A percentile compares a stretch with the other conserved stretches of the same genome.
Conservation (phyloP, 139 green algal genomes). For the Nannochloris sp. region DNA sequence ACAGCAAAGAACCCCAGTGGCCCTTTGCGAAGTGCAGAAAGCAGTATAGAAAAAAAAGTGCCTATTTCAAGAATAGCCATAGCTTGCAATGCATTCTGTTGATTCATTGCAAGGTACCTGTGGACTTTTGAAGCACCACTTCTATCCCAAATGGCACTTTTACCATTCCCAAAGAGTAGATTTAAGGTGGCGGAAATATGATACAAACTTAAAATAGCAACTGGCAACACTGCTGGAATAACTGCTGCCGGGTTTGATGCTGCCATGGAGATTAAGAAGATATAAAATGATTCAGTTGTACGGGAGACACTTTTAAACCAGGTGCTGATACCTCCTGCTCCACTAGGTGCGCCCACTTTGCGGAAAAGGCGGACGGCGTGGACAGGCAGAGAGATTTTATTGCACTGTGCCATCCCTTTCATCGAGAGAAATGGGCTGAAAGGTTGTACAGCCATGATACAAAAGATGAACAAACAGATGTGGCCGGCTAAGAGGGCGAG, state of each 20-base stretch:
- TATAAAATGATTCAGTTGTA: neutral
- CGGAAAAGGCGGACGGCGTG: too few species aligned
- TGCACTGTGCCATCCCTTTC: neutral
- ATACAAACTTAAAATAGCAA: neutral
- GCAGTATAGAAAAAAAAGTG: conserved; percentile 5
- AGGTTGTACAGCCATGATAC: neutral
- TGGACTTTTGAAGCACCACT: neutral
- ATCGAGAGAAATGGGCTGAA: neutral
- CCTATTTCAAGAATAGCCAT: neutral
- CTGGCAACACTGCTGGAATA: neutral
- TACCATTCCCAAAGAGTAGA: neutral
- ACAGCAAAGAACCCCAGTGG: conserved; percentile 1
- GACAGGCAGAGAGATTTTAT: neutral
- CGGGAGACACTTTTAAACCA: neutral
- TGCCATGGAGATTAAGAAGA: neutral
- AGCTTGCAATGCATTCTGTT: neutral
- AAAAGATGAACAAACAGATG: neutral
- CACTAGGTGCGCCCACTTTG: too few species aligned
- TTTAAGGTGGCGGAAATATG: neutral
- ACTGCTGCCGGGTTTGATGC: neutral
- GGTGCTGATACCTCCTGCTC: too few species aligned
- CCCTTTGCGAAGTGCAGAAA: conserved; percentile 2
- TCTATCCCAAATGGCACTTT: neutral
- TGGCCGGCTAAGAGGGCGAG: neutral
- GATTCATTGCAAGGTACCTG: neutral